phyloP scores from a whole-genome alignment of 768 basidiomycete genomes.

The Ramaria sp. region DNA sequence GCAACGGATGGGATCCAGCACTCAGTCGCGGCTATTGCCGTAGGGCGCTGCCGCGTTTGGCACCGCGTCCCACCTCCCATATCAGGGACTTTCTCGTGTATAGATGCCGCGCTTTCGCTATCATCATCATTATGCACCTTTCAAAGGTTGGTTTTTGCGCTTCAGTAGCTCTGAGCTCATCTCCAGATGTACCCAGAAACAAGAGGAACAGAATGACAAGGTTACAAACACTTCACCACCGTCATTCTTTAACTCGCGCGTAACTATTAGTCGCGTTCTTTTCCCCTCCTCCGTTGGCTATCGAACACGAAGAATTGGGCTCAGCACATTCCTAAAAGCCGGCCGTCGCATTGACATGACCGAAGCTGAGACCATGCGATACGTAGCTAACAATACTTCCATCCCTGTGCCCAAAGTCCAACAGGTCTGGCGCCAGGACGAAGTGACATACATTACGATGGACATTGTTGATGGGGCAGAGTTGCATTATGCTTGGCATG shows the following conservation, averaged over 20 bases:
- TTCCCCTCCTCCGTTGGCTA: background rate
- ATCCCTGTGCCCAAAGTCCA: constrained; percentile 11
- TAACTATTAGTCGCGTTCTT: background rate
- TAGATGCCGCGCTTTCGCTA: too few species aligned
- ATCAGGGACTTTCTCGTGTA: too few species aligned
- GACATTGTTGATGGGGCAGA: background rate
- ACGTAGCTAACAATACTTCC: constrained; percentile 9
- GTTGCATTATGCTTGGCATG: background rate
- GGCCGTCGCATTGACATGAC: background rate
- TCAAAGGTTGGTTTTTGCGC: too few species aligned
- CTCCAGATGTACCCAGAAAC: too few species aligned
- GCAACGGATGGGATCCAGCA: too few species aligned
- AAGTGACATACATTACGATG: background rate
- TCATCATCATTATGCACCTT: too few species aligned
- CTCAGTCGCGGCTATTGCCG: too few species aligned
- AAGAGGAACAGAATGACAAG: too few species aligned
- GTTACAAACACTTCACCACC: background rate
- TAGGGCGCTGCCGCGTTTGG: too few species aligned
- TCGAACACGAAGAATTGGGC: background rate
- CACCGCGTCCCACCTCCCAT: too few species aligned
- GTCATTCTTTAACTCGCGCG: background rate
- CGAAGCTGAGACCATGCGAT: constrained; percentile 10
- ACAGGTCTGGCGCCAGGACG: background rate
- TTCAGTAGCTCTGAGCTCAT: too few species aligned
- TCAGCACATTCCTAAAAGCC: background rate